Evolutionary conservation across 1,284 basidiomycete genomes (phyloP).

Genomic region (Marasmius fiardii): DNA sequence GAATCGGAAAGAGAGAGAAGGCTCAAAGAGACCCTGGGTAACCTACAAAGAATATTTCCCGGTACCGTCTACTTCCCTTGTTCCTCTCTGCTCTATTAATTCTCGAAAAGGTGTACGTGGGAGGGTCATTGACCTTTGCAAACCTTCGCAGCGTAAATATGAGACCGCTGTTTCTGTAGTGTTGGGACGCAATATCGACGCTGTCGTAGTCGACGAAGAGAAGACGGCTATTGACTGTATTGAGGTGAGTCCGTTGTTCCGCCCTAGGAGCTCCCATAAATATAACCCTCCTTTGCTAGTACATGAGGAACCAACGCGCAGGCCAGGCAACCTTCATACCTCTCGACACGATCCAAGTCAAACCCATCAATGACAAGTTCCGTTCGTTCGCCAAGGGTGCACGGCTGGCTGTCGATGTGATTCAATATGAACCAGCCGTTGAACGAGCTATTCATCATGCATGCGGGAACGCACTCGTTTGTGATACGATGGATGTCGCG

Average conservation of each 20-base stretch:
- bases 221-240: constrained; percentile 98
- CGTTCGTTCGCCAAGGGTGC: constrained; percentile 90
- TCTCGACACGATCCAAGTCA: constrained; percentile 93
- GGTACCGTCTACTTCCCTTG: constrained; percentile 39
- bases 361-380: constrained; percentile 93
- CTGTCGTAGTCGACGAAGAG: constrained; percentile 95
- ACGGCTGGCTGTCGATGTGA: constrained; percentile 91
- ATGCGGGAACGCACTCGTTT: constrained; percentile 93
- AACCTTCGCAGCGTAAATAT: constrained; percentile 91
- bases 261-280: not conserved
- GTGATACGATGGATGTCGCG: constrained; percentile 93
- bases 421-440: constrained; percentile 82
- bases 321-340: constrained; percentile 98
- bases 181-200: constrained; percentile 92
- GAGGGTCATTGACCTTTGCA: constrained; percentile 89
- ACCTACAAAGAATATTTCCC: constrained; percentile 85
- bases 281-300: constrained; percentile 42
- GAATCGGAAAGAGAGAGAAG: constrained; percentile 84
- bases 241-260: constrained; percentile 50
- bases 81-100: not conserved
- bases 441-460: constrained; percentile 96
- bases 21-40: constrained; percentile 84
- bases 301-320: constrained; percentile 91
- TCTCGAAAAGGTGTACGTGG: constrained; percentile 72
- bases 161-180: constrained; percentile 94